These are phyloP conservation scores for Remersonia thermophila DNA, from an alignment of 2,329 filamentous ascomycete species.

Conservation along the genomic window DNA sequence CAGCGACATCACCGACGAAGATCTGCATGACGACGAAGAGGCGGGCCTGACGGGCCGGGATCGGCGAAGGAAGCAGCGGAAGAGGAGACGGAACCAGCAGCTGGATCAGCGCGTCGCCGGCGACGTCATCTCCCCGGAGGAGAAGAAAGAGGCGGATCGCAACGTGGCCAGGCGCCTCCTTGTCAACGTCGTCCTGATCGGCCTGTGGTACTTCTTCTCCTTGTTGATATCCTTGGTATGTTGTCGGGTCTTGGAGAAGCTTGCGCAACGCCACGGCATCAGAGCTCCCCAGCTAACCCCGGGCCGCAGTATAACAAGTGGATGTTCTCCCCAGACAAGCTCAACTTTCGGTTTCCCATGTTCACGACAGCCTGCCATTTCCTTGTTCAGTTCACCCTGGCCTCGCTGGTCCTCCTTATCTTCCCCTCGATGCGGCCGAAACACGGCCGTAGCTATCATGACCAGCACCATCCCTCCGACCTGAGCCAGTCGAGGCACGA, in stretches of 20 bases:
- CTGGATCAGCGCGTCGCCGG: slow-evolving; percentile 58
- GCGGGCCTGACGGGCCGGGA: slow-evolving; percentile 69
- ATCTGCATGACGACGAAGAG: slow-evolving; percentile 76
- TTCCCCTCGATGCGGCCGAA: slow-evolving; percentile 70
- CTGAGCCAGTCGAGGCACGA: slow-evolving; percentile 39
- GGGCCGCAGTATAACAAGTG: slow-evolving; percentile 90
- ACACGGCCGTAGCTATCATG: slow-evolving; percentile 25
- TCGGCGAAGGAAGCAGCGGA: slow-evolving; percentile 52
- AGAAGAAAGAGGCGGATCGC: slow-evolving; percentile 64
- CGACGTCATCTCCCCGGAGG: slow-evolving; percentile 52
- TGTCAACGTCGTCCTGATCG: slow-evolving; percentile 71
- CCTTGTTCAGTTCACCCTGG: slow-evolving; percentile 80
- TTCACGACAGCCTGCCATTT: slow-evolving; percentile 95
- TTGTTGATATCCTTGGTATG: slow-evolving; percentile 82
- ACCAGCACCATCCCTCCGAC: slow-evolving; percentile 24
- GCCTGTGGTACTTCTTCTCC: slow-evolving; percentile 82
- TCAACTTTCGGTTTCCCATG: slow-evolving; percentile 87
- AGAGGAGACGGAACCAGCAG: slow-evolving; percentile 53
- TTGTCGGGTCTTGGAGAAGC: too few species aligned
- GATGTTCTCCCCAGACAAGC: slow-evolving; percentile 84
- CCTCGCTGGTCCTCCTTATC: slow-evolving; percentile 65
- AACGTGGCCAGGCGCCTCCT: slow-evolving; percentile 56
- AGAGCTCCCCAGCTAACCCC: slow-evolving; percentile 18
- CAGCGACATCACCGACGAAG: slow-evolving; percentile 56
- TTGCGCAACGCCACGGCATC: not conserved